These are phyloP conservation scores for Hippophae rhamnoides DNA, from an alignment of 306 rosid genomes.

Conservation along the genomic window DNA sequence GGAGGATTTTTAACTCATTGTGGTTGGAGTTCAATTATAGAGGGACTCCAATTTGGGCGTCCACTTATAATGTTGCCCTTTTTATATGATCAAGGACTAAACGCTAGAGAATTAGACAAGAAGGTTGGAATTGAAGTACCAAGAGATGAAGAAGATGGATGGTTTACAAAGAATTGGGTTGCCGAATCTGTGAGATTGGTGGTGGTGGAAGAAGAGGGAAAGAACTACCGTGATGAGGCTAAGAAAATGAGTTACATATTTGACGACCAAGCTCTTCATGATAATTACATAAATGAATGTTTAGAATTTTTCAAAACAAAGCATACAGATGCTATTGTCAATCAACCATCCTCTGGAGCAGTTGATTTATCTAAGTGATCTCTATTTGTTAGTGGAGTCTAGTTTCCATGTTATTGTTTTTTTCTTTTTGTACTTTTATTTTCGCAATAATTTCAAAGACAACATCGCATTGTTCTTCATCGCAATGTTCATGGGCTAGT, in stretches of 20 bases:
- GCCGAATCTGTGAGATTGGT: conserved; percentile 20
- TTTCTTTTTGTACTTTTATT: too few species aligned
- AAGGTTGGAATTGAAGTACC: conserved; percentile 22
- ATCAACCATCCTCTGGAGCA: too few species aligned
- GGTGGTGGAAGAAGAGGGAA: conserved; percentile 29
- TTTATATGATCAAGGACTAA: conserved; percentile 18
- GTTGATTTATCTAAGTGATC: too few species aligned
- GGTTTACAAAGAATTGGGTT: conserved; percentile 17
- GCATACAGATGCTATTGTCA: too few species aligned
- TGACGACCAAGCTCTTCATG: not conserved
- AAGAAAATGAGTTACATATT: conserved; percentile 17
- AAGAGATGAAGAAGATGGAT: conserved; percentile 24
- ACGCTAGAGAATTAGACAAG: conserved; percentile 22
- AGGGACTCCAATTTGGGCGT: conserved; percentile 10
- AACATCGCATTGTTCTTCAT: too few species aligned
- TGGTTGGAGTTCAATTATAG: conserved; percentile 45
- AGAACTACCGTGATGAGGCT: conserved; percentile 20
- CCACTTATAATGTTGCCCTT: conserved; percentile 14
- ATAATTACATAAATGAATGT: too few species aligned
- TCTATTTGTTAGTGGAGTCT: too few species aligned
- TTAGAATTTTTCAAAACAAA: too few species aligned
- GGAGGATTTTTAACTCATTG: conserved; percentile 48
- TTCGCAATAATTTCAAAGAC: too few species aligned
- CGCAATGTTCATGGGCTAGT: too few species aligned
- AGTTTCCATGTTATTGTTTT: too few species aligned